Conservation (phyloP, 257 asterid species). For the Misopates orontium region DNA sequence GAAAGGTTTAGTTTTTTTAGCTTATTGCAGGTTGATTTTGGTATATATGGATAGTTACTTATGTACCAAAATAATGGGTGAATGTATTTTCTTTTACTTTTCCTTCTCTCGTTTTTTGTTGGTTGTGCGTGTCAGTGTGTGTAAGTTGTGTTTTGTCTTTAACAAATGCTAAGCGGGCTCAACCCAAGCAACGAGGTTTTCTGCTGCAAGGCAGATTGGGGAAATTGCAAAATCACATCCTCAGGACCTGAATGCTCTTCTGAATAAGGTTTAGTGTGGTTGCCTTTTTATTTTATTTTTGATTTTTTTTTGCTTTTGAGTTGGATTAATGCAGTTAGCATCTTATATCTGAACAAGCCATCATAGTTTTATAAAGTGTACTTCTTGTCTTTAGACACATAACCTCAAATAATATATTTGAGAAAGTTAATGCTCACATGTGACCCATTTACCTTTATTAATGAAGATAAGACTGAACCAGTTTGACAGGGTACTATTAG, state of each 20-base stretch:
- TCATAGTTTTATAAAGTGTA: background rate
- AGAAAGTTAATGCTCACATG: no score
- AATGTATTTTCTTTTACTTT: background rate
- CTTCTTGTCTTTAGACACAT: background rate
- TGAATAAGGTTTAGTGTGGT: constrained; percentile 64
- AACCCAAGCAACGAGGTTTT: constrained; percentile 90
- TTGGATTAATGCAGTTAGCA: background rate
- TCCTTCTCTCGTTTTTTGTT: constrained; percentile 9
- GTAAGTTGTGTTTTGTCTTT: constrained; percentile 42
- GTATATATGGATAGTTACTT: background rate
- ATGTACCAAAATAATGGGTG: background rate
- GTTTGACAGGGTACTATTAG: no score
- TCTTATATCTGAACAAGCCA: background rate
- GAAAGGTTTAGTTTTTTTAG: background rate
- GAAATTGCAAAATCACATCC: constrained; percentile 98
- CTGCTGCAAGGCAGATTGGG: constrained; percentile 99
- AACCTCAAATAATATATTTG: background rate
- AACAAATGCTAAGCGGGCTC: constrained; percentile 85
- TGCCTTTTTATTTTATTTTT: background rate
- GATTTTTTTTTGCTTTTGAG: background rate
- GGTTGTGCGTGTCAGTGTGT: constrained; percentile 10
- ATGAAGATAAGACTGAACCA: background rate
- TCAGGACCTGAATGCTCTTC: constrained; percentile 83
- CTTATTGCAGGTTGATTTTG: constrained; percentile 11
- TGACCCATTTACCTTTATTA: background rate